phyloP scores from a whole-genome alignment of 2,329 filamentous ascomycete species.

The Coniochaeta sp. region DNA sequence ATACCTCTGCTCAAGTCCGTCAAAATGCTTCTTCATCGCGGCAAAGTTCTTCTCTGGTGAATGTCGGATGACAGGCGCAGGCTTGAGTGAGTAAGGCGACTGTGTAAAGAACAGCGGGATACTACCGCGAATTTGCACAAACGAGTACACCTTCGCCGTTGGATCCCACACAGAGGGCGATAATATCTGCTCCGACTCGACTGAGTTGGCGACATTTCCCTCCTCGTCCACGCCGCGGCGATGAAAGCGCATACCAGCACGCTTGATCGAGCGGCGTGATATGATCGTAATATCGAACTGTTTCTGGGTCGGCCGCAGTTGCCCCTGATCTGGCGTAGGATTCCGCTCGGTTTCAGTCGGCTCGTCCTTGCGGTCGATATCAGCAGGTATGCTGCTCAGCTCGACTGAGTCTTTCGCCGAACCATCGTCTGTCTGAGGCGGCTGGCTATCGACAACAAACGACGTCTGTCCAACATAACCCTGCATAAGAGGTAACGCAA shows the following conservation, averaged over 20 bases:
- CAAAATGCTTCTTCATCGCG: constrained; percentile 76
- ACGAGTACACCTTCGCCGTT: constrained; percentile 64
- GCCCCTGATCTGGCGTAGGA: constrained; percentile 9
- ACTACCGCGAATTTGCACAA: constrained; percentile 81
- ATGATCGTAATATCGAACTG: constrained; percentile 79
- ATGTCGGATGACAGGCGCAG: constrained; percentile 73
- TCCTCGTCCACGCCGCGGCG: constrained; percentile 86
- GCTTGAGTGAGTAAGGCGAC: constrained; percentile 87
- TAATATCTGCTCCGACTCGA: constrained; percentile 93
- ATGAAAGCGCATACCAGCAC: constrained; percentile 83
- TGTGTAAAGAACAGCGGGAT: constrained; percentile 96
- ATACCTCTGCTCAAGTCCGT: constrained; percentile 61
- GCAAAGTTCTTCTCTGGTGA: constrained; percentile 70
- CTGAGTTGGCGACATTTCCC: constrained; percentile 79
- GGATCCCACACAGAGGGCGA: constrained; percentile 59
- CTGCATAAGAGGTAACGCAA: constrained; percentile 80
- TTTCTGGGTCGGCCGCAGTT: constrained; percentile 39
- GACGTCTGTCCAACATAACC: constrained; percentile 85
- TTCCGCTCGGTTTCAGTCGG: constrained; percentile 17
- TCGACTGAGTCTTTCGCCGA: constrained; percentile 34
- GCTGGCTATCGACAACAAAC: constrained; percentile 65
- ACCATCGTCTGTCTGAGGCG: constrained; percentile 44
- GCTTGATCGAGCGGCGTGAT: constrained; percentile 78
- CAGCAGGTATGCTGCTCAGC: constrained; percentile 21
- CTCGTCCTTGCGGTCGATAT: constrained; percentile 9